These are phyloP conservation scores for Excoecaria agallocha DNA, from an alignment of 345 rosid species.

Conservation along the genomic window DNA sequence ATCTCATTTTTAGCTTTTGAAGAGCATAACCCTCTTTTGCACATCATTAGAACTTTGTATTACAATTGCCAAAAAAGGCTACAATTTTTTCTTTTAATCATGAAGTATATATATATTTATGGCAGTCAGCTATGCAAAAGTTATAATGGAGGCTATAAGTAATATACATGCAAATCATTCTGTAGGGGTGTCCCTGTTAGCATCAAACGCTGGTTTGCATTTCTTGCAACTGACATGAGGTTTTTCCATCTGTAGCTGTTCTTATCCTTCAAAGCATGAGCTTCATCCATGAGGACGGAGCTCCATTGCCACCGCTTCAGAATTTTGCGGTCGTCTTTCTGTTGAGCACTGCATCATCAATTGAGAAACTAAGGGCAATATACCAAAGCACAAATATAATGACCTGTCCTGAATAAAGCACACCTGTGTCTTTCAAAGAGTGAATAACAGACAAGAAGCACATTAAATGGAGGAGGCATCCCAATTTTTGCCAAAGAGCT, in stretches of 20 bases:
- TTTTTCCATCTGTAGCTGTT: conserved; percentile 98
- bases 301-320: conserved; percentile 95
- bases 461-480: conserved; percentile 84
- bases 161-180: conserved; percentile 90
- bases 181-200: conserved; percentile 99
- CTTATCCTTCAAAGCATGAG: conserved; percentile 97
- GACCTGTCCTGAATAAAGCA: conserved; percentile 19
- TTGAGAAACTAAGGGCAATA: conserved; percentile 1
- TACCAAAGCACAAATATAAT: conserved; percentile 16
- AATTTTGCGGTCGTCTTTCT: conserved; percentile 92
- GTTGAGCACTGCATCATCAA: conserved; percentile 67
- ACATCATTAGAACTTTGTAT: background rate
- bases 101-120: background rate
- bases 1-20: background rate
- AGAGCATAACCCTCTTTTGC: background rate
- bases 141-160: background rate
- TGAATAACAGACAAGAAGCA: conserved; percentile 92
- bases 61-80: conserved; percentile 7
- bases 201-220: conserved; percentile 94
- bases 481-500: conserved; percentile 73
- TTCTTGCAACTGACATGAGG: conserved; percentile 81
- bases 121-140: background rate
- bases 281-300: conserved; percentile 97
- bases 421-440: conserved; percentile 96
- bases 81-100: background rate